Evolutionary conservation across 768 basidiomycete genomes (phyloP), one percentile per base, ranked within the genome.

Genomic region (Botryobasidium botryosum): DNA sequence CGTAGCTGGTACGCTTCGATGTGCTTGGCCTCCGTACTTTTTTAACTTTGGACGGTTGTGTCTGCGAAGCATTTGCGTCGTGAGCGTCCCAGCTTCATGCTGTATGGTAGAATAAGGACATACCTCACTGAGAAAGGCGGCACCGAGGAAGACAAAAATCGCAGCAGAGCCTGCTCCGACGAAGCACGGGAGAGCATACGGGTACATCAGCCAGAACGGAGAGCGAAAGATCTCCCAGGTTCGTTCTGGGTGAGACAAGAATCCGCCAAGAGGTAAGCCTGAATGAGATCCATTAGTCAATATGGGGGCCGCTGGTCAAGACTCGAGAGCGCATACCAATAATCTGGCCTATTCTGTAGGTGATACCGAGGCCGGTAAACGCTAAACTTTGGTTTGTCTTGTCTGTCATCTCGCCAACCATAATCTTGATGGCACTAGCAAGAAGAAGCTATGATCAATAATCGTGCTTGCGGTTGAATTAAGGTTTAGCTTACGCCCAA

Each of bases 121-220:
- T 23, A 44, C 47, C 43, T 48, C 47, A 28, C 44, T 43, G n/a
- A 48, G 35, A 25, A 37, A 45, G 10, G 37, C 15, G 3, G 23
- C 41, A 1, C 40, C 35, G 7, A 39, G 28, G 7, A 44, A 5
- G 5, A 37, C 33, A 15, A 43, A 28, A 3, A 26, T 15, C 18
- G 46, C 5, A 32, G 39, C 35, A 28, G 45, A 17, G n/a, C 41
- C 3, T 8, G 46, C 42, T 8, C 41, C 35, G 37, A 26, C 29
- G 36, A 39, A 27, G 25, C 50, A 51, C 12, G 50, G 50, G 10
- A 51, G 50, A 37, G 45, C 44, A 38, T 48, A 51, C 6, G 50
- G 50, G 35, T 48, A 48, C 15, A n/a, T 28, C 20, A 18, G 18
- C 50, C 50, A 51, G 26, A 51, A 51, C 1, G 26, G 36, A 3